phyloP scores from a whole-genome alignment of 225 moss, liverwort and hornwort genomes.

The Pseudisothecium myosuroides region DNA sequence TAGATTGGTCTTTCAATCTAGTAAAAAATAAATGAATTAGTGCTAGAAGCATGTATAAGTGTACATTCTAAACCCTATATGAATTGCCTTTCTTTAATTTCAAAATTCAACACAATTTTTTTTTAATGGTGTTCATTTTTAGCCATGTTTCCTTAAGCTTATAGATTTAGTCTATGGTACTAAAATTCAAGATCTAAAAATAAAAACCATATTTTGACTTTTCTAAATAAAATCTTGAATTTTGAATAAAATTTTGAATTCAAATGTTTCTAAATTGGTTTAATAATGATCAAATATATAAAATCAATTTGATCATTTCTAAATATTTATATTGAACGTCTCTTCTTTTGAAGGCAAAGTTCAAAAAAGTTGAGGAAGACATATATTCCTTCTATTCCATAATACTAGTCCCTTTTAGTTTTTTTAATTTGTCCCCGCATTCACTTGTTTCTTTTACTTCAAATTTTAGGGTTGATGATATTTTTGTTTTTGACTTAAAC shows the following conservation, averaged over 20 bases:
- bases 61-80: too few relatives aligned
- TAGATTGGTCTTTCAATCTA: too few relatives aligned
- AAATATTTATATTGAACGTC: neutral
- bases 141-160: too few relatives aligned
- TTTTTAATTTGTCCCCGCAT: neutral
- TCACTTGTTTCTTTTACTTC: neutral
- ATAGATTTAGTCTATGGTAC: too few relatives aligned
- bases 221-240: too few relatives aligned
- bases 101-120: too few relatives aligned
- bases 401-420: neutral
- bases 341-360: neutral
- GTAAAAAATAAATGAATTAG: too few relatives aligned
- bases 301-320: too few relatives aligned
- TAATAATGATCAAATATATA: too few relatives aligned
- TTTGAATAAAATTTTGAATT: neutral
- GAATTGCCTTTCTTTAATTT: too few relatives aligned
- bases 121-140: too few relatives aligned
- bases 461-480: neutral
- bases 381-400: fast-evolving
- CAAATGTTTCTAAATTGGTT: neutral
- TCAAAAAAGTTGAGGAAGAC: neutral
- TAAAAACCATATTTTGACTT: neutral
- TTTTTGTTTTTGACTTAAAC: neutral
- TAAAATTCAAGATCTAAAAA: neutral
- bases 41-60: neutral